phyloP scores from a whole-genome alignment of 2,329 filamentous ascomycete genomes.

The Colletotrichum limetticola region DNA sequence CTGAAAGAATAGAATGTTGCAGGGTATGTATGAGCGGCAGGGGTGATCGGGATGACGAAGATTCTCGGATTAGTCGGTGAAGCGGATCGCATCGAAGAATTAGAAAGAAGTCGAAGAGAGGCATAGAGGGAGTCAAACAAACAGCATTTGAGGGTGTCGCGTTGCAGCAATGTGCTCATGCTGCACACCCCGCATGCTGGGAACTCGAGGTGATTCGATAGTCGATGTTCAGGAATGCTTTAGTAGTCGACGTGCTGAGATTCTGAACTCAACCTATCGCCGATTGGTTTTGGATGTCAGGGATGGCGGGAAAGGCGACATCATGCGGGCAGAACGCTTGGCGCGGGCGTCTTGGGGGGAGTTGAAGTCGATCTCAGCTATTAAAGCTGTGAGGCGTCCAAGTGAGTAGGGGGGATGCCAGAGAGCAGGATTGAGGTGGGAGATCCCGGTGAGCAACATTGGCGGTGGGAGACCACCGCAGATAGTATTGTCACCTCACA shows the following conservation, averaged over 20 bases:
- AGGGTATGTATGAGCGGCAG: constrained; percentile 7
- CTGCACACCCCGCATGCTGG: background rate
- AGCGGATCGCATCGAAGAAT: background rate
- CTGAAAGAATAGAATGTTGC: background rate
- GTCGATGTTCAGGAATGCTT: constrained; percentile 17
- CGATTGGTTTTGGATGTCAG: constrained; percentile 27
- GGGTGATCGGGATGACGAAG: constrained; percentile 4
- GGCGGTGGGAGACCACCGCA: constrained; percentile 16
- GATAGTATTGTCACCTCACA: constrained; percentile 12
- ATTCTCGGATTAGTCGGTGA: background rate
- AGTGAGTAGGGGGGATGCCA: background rate
- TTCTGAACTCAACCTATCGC: constrained; percentile 6
- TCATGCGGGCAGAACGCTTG: constrained; percentile 33
- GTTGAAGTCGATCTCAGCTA: constrained; percentile 9
- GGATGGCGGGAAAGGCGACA: constrained; percentile 29
- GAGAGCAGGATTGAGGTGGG: background rate
- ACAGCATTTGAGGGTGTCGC: constrained; percentile 1
- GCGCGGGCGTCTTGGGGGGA: constrained; percentile 29
- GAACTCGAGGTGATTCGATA: constrained; percentile 11
- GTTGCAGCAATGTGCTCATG: background rate
- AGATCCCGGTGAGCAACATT: background rate
- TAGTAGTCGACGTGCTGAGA: background rate
- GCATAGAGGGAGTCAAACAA: background rate
- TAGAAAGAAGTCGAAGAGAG: background rate
- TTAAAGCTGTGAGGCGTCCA: background rate